Evolutionary conservation across 2,329 filamentous ascomycete species (phyloP).

Genomic region (Tolypocladium pustulatum): DNA sequence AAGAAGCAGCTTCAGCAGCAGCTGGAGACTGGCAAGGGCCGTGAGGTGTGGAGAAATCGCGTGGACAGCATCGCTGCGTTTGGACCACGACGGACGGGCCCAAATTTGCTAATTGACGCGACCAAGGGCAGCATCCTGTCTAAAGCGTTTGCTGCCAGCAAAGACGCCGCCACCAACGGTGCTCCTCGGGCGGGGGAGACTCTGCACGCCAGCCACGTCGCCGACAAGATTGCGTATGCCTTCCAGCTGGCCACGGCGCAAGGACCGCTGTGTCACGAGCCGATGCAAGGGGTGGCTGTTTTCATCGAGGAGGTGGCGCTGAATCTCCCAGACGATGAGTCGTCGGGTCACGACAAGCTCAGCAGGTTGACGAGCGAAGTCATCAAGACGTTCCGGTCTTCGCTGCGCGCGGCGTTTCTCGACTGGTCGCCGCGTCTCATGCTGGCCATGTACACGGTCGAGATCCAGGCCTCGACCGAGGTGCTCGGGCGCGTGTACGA

Average conservation of each 20-base stretch:
- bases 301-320: constrained; percentile 73
- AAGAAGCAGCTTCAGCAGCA: constrained; percentile 57
- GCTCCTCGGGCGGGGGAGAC: constrained; percentile 34
- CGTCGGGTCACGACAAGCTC: constrained; percentile 53
- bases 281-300: constrained; percentile 85
- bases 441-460: constrained; percentile 95
- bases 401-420: constrained; percentile 77
- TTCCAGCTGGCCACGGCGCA: constrained; percentile 88
- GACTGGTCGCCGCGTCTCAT: constrained; percentile 95
- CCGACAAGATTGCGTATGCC: constrained; percentile 83
- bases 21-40: constrained; percentile 62
- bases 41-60: constrained; percentile 63
- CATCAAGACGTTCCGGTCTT: constrained; percentile 77
- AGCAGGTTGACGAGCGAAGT: constrained; percentile 85
- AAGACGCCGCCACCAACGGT: constrained; percentile 15
- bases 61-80: constrained; percentile 83
- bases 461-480: constrained; percentile 93
- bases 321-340: constrained; percentile 39
- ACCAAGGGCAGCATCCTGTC: constrained; percentile 63
- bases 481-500: constrained; percentile 93
- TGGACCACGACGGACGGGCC: constrained; percentile 73
- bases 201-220: constrained; percentile 57
- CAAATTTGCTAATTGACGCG: constrained; percentile 80
- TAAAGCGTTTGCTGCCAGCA: constrained; percentile 49
- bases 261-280: constrained; percentile 85